Conservation (phyloP, 331 rosid genomes). For the Quercus lobata region DNA sequence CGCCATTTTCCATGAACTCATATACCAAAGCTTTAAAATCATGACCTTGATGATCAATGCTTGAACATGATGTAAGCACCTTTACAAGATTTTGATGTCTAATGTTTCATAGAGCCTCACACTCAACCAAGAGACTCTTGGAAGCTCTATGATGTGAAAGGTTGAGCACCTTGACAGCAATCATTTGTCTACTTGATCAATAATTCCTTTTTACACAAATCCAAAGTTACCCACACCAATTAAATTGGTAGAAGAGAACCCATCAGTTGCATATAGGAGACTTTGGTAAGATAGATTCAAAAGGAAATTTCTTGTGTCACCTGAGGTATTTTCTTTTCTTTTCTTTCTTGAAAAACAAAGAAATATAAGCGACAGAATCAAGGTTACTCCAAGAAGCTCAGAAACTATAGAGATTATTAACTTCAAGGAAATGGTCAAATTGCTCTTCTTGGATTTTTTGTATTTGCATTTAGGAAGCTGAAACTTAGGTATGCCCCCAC, state of each 20-base stretch:
- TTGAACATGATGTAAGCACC: constrained; percentile 2
- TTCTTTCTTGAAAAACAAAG: too few relatives aligned
- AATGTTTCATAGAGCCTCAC: constrained; percentile 28
- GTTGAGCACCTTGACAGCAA: constrained; percentile 39
- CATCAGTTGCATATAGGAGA: constrained; percentile 20
- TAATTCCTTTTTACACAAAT: constrained; percentile 41
- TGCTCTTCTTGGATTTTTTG: neutral
- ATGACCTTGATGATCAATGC: constrained; percentile 34
- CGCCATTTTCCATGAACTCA: constrained; percentile 45
- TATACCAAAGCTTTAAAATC: constrained; percentile 47
- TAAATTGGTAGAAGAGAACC: constrained; percentile 32
- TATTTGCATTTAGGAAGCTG: neutral
- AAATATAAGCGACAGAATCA: rapidly evolving
- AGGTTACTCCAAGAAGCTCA: too few relatives aligned
- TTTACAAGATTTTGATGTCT: constrained; percentile 54
- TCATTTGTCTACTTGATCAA: neutral
- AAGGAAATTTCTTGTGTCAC: neutral
- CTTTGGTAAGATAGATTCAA: constrained; percentile 27
- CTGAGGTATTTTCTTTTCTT: neutral
- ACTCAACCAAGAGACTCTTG: constrained; percentile 45
- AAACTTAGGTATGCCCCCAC: neutral
- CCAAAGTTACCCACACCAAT: constrained; percentile 47
- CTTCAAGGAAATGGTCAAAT: too few relatives aligned
- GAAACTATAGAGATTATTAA: too few relatives aligned
- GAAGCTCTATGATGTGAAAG: constrained; percentile 42